phyloP scores from a whole-genome alignment of 140 eudicot genomes.

The Stevia rebaudiana region DNA sequence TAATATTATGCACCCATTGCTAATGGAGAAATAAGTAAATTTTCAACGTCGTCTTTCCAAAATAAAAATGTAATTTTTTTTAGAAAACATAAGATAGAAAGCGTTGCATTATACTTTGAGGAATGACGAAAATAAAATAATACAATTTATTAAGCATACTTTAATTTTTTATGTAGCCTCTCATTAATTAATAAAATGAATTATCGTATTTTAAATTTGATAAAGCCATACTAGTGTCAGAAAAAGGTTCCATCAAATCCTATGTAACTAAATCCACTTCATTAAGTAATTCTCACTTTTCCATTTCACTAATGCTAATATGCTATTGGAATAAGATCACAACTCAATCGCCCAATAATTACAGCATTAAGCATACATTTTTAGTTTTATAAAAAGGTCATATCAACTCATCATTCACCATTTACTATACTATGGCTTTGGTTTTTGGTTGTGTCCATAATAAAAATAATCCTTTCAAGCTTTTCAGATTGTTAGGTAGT shows the following conservation, averaged over 20 bases:
- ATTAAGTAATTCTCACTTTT: background rate
- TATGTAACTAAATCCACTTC: background rate
- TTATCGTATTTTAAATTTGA: background rate
- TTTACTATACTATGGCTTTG: too few species aligned
- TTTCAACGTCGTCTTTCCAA: background rate
- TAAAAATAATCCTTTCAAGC: background rate
- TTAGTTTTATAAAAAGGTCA: background rate
- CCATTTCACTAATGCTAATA: background rate
- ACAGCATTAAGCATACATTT: background rate
- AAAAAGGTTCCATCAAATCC: conserved; percentile 9
- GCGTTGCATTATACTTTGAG: background rate
- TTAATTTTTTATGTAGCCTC: background rate
- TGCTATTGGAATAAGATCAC: background rate
- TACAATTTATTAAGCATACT: background rate
- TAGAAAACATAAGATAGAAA: background rate
- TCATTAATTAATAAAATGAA: background rate
- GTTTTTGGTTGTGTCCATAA: too few species aligned
- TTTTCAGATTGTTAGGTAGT: background rate
- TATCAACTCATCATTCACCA: background rate
- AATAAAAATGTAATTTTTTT: background rate
- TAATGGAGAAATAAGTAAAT: background rate
- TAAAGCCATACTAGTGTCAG: conserved; percentile 5
- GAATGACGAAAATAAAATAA: background rate
- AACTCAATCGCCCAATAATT: background rate
- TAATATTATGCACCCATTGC: background rate